These are phyloP conservation scores for Gossypium gossypioides DNA, from an alignment of 441 rosid genomes.

Conservation along the genomic window DNA sequence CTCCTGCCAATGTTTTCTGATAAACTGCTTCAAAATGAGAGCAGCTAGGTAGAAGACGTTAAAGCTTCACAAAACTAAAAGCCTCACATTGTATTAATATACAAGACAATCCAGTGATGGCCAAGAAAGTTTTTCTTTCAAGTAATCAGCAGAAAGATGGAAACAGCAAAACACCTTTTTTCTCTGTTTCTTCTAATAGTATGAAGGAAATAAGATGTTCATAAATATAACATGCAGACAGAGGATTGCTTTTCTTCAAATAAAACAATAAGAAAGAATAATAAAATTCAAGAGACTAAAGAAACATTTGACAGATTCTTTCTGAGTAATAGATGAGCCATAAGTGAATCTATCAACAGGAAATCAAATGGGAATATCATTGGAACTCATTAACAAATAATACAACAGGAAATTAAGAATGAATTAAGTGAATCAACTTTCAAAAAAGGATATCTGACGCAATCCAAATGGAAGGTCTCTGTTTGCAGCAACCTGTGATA, in stretches of 20 bases:
- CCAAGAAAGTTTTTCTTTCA: not conserved
- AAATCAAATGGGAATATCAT: not conserved
- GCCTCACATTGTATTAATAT: not conserved
- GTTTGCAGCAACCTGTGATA: conserved; percentile 71
- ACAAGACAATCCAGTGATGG: not conserved
- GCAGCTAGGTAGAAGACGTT: conserved; percentile 76
- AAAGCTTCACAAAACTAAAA: conserved; percentile 33
- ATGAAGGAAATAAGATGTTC: not conserved
- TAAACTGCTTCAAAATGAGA: conserved; percentile 74
- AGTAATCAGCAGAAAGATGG: not conserved
- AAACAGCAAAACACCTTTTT: not conserved
- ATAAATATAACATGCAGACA: not conserved
- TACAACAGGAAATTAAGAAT: not conserved
- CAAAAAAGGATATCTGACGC: conserved; percentile 84
- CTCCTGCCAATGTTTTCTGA: conserved; percentile 87
- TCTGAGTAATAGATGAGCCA: not conserved
- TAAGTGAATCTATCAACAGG: not conserved
- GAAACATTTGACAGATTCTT: not conserved
- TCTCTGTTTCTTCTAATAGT: not conserved
- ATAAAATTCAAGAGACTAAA: not conserved
- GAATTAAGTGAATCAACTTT: not conserved
- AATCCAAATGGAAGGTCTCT: conserved; percentile 62
- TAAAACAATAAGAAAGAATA: not conserved
- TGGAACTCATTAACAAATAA: not conserved
- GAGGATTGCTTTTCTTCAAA: not conserved